phyloP scores from a whole-genome alignment of 805 yeast species.

The Yueomyces sp. region DNA sequence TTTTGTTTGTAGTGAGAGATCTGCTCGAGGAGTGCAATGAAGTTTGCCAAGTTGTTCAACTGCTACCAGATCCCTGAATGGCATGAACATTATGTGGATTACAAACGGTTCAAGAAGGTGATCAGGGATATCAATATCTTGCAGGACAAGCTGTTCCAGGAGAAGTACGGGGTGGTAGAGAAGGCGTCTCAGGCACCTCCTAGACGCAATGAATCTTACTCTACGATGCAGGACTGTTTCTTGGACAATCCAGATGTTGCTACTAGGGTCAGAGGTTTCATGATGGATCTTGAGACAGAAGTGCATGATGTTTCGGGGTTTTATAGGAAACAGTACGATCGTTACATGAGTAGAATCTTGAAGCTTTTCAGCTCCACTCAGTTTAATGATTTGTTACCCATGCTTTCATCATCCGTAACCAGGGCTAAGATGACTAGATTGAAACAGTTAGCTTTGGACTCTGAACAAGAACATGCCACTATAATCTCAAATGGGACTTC shows the following conservation, averaged over 20 bases:
- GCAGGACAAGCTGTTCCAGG: conserved; percentile 24
- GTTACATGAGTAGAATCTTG: conserved; percentile 57
- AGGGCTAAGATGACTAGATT: background rate
- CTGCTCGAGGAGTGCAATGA: conserved; percentile 30
- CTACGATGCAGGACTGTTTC: conserved; percentile 3
- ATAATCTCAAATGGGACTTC: background rate
- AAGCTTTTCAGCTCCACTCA: conserved; percentile 29
- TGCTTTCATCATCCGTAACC: background rate
- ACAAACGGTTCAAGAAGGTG: conserved; percentile 68
- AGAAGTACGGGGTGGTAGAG: conserved; percentile 4
- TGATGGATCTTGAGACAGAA: conserved; percentile 65
- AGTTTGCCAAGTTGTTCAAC: conserved; percentile 68
- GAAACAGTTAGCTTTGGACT: background rate
- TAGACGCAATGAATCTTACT: conserved; percentile 5
- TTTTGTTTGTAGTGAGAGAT: too few relatives aligned
- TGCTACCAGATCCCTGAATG: conserved; percentile 93
- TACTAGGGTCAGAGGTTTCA: conserved; percentile 47
- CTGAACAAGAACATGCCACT: background rate
- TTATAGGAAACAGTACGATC: conserved; percentile 57
- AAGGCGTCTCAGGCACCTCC: conserved; percentile 1
- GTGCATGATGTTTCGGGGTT: conserved; percentile 72
- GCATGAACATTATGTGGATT: conserved; percentile 69
- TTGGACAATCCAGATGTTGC: conserved; percentile 32
- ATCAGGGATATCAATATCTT: conserved; percentile 49
- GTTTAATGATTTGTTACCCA: conserved; percentile 7